These are phyloP conservation scores for Balamuthia mandrillaris DNA, from an alignment of 208 protist species.

Conservation along the genomic window DNA sequence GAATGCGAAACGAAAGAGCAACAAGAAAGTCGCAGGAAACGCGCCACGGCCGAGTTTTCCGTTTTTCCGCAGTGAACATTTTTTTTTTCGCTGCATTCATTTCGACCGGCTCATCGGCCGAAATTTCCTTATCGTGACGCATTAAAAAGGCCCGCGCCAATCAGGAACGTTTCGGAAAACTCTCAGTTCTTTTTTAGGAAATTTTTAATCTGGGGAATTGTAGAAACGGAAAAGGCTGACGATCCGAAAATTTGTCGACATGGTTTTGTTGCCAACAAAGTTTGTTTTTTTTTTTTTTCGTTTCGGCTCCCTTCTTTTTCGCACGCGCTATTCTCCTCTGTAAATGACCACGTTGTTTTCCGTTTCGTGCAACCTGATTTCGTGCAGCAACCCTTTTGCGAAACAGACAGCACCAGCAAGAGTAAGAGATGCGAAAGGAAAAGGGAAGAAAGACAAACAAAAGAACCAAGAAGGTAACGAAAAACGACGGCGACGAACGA, in stretches of 20 bases:
- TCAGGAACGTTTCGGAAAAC: no score
- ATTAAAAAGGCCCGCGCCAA: no score
- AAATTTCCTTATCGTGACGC: no score
- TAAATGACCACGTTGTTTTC: slow-evolving; percentile 50
- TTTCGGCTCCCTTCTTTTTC: background rate
- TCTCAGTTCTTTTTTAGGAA: no score
- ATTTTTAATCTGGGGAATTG: no score
- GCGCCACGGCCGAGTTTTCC: no score
- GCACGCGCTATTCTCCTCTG: background rate
- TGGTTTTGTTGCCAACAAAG: background rate
- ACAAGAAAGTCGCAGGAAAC: no score
- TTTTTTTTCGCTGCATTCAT: no score
- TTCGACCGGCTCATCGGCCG: no score
- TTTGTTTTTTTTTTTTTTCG: background rate
- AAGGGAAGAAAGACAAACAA: background rate
- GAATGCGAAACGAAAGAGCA: no score
- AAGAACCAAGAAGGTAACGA: background rate
- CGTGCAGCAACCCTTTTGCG: slow-evolving; percentile 6
- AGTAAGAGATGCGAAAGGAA: background rate
- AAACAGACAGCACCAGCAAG: background rate
- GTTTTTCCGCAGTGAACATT: no score
- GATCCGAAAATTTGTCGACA: background rate
- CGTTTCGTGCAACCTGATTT: slow-evolving; percentile 51
- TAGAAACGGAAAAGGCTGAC: no score
- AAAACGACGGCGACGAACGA: background rate